Percentiles rank a stretch among this genome's conserved stretches.
Evolutionary conservation across 805 yeast species (phyloP).

Genomic region (Metschnikowia matae): DNA sequence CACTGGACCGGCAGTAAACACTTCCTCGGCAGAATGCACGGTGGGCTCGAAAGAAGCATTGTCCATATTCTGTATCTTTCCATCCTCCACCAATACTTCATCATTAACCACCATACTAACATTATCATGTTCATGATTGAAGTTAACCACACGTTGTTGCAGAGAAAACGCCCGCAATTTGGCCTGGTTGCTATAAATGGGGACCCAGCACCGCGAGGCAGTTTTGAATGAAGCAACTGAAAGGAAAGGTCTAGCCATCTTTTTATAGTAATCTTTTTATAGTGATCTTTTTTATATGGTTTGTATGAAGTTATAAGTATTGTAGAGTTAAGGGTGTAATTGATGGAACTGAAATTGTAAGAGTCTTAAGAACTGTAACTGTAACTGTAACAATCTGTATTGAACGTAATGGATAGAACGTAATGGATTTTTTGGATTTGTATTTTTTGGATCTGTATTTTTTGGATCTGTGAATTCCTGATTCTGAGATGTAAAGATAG

Average conservation of each 20-base stretch:
- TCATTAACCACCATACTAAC: conserved; percentile 34
- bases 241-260: conserved; percentile 28
- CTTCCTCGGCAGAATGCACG: conserved; percentile 38
- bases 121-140: conserved; percentile 27
- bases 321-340: not conserved
- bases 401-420: too few species aligned
- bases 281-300: conserved; percentile 9
- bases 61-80: conserved; percentile 1
- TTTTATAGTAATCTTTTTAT: too few species aligned
- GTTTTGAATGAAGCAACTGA: conserved; percentile 36
- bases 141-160: conserved; percentile 32
- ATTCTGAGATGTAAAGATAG: too few species aligned
- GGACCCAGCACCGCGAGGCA: conserved; percentile 42
- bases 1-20: conserved; percentile 43
- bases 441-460: too few species aligned
- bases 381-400: too few species aligned
- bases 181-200: conserved; percentile 11
- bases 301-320: not conserved
- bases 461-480: too few species aligned
- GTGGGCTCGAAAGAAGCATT: conserved; percentile 33
- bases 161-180: conserved; percentile 32
- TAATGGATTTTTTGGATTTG: too few species aligned
- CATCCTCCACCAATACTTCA: conserved; percentile 21
- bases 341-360: too few species aligned
- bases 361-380: too few species aligned